These are phyloP conservation scores for Ulmus americana DNA, from an alignment of 331 rosid species.

Conservation along the genomic window DNA sequence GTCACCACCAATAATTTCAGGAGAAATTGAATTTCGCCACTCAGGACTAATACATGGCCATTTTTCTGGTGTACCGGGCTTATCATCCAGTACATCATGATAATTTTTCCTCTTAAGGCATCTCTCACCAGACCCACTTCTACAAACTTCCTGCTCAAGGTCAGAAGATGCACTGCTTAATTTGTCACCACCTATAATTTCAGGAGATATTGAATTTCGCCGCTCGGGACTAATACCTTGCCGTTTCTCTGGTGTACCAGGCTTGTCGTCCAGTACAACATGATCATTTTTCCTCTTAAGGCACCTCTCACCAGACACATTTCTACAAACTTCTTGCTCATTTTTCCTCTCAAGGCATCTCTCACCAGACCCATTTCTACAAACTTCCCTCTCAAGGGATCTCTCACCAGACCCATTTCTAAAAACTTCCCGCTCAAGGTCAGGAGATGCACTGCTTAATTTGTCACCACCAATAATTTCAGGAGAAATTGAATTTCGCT, in stretches of 20 bases:
- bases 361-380: slow-evolving; percentile 8
- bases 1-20: background rate
- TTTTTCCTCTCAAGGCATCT: slow-evolving; percentile 25
- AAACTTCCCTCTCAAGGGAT: slow-evolving; percentile 22
- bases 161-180: slow-evolving; percentile 1
- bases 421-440: slow-evolving; percentile 13
- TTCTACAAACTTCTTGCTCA: slow-evolving; percentile 5
- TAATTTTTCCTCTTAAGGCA: slow-evolving; percentile 24
- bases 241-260: slow-evolving; percentile 19
- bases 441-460: slow-evolving; percentile 16
- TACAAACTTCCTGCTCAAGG: slow-evolving; percentile 5
- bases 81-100: background rate
- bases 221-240: slow-evolving; percentile 28
- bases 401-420: slow-evolving; percentile 10
- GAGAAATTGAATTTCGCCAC: background rate
- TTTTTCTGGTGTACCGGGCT: slow-evolving; percentile 14
- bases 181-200: slow-evolving; percentile 9
- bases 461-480: slow-evolving; percentile 15
- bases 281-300: slow-evolving; percentile 27
- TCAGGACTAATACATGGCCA: slow-evolving; percentile 7
- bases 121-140: slow-evolving; percentile 12
- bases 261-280: slow-evolving; percentile 18
- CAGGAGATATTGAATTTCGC: slow-evolving; percentile 34
- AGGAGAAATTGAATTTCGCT: slow-evolving; percentile 31
- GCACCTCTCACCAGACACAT: slow-evolving; percentile 13